Percentiles rank a stretch among this genome's conserved stretches.
phyloP scores from a whole-genome alignment of 108 stramenopile genomes.

The Thalassiosira profunda region DNA sequence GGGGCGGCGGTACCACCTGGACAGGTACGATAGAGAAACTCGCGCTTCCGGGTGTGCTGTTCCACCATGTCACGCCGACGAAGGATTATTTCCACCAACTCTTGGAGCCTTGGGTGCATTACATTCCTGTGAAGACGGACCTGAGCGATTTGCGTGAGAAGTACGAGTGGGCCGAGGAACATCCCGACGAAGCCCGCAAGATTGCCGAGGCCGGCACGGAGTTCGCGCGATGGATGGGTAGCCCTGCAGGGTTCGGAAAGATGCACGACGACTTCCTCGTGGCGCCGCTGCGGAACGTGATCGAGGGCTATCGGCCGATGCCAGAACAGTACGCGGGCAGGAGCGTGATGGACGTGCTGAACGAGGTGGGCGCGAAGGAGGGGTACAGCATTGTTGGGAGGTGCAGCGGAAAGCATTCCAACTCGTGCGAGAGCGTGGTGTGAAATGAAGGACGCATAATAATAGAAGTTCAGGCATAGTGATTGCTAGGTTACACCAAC shows the following conservation, averaged over 20 bases:
- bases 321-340: conserved; percentile 10
- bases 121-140: conserved; percentile 35
- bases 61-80: conserved; percentile 51
- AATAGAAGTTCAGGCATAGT: too few species aligned
- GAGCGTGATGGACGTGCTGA: conserved; percentile 29
- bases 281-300: not conserved
- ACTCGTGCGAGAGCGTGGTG: conserved; percentile 9
- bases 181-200: conserved; percentile 10
- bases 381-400: conserved; percentile 26
- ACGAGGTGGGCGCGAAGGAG: conserved; percentile 7
- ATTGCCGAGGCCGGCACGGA: conserved; percentile 20
- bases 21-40: conserved; percentile 53
- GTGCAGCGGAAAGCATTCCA: conserved; percentile 18
- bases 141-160: conserved; percentile 26
- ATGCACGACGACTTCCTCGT: conserved; percentile 4
- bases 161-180: conserved; percentile 22
- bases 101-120: conserved; percentile 47
- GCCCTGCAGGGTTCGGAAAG: conserved; percentile 5
- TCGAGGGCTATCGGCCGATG: conserved; percentile 14
- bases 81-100: conserved; percentile 45
- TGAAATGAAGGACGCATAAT: too few species aligned
- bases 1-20: conserved; percentile 61
- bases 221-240: conserved; percentile 16
- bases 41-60: conserved; percentile 44
- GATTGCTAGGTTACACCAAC: too few species aligned